Conservation (phyloP, 495 filamentous ascomycete species). For the Hapsidospora chrysogenum region DNA sequence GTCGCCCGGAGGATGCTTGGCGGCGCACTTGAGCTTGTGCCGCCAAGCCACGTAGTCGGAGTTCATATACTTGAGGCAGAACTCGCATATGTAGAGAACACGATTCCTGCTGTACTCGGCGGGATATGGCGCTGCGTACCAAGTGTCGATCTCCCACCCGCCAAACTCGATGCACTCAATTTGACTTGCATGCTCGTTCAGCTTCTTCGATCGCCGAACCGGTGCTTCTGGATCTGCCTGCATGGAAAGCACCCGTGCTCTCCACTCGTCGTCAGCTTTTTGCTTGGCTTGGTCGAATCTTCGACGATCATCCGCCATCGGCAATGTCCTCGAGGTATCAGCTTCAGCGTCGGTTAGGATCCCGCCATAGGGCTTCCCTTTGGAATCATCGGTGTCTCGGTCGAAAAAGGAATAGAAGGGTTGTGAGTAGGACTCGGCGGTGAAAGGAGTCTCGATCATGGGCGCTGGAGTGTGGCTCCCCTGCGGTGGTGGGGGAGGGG, state of each 20-base stretch:
- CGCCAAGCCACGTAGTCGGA: slow-evolving; percentile 95
- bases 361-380: slow-evolving; percentile 89
- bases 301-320: slow-evolving; percentile 58
- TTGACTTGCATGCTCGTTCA: slow-evolving; percentile 81
- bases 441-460: slow-evolving; percentile 28
- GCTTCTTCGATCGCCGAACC: no score
- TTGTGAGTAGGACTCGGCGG: slow-evolving; percentile 36
- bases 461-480: slow-evolving; percentile 2
- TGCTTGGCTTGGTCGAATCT: slow-evolving; percentile 77
- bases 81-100: slow-evolving; percentile 95
- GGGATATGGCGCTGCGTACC: slow-evolving; percentile 98
- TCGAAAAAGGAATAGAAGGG: slow-evolving; percentile 77
- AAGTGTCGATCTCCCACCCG: slow-evolving; percentile 92
- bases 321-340: slow-evolving; percentile 77
- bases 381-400: slow-evolving; percentile 72
- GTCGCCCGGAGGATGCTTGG: slow-evolving; percentile 90
- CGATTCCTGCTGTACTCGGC: slow-evolving; percentile 95
- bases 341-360: slow-evolving; percentile 80
- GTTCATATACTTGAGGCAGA: slow-evolving; percentile 98
- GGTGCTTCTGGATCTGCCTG: slow-evolving; percentile 26
- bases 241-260: slow-evolving; percentile 32
- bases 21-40: slow-evolving; percentile 93
- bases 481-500: slow-evolving; percentile 10
- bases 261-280: slow-evolving; percentile 84
- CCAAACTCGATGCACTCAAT: slow-evolving; percentile 99